These are phyloP conservation scores for Eucalyptus urophylla DNA, from an alignment of 345 rosid species.

Conservation along the genomic window DNA sequence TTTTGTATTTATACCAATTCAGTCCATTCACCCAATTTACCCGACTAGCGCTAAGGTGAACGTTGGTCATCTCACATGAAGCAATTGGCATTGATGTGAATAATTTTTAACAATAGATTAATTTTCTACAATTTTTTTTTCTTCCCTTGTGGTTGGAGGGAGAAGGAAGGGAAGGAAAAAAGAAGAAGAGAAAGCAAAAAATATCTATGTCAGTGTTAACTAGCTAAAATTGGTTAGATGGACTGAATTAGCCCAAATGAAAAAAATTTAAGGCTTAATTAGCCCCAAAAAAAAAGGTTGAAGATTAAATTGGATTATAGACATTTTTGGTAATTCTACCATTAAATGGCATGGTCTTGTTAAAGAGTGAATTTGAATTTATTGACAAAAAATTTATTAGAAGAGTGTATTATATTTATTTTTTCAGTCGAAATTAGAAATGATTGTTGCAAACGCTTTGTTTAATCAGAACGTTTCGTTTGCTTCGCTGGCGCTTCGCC, in stretches of 20 bases:
- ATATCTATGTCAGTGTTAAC: rapidly evolving
- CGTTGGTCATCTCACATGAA: rapidly evolving
- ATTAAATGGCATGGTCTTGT: neutral
- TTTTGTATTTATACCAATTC: rapidly evolving
- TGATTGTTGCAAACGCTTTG: neutral
- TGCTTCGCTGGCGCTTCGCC: rapidly evolving
- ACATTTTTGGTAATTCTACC: no score
- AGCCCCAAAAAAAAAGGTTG: rapidly evolving
- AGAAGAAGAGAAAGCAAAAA: no score
- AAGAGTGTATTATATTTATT: no score
- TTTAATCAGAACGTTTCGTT: no score
- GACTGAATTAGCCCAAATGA: rapidly evolving
- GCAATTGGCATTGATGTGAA: rapidly evolving
- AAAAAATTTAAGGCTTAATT: no score
- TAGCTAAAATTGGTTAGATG: rapidly evolving
- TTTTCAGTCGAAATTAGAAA: no score
- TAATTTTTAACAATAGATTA: rapidly evolving
- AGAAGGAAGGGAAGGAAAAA: no score
- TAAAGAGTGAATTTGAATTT: neutral
- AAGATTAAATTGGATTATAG: neutral
- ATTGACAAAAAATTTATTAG: rapidly evolving
- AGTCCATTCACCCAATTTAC: rapidly evolving
- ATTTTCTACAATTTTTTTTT: no score
- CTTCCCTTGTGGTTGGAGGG: no score
- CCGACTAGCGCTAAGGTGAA: rapidly evolving